These are phyloP conservation scores for Acarospora socialis DNA, from an alignment of 2,329 filamentous ascomycete species.

Conservation along the genomic window DNA sequence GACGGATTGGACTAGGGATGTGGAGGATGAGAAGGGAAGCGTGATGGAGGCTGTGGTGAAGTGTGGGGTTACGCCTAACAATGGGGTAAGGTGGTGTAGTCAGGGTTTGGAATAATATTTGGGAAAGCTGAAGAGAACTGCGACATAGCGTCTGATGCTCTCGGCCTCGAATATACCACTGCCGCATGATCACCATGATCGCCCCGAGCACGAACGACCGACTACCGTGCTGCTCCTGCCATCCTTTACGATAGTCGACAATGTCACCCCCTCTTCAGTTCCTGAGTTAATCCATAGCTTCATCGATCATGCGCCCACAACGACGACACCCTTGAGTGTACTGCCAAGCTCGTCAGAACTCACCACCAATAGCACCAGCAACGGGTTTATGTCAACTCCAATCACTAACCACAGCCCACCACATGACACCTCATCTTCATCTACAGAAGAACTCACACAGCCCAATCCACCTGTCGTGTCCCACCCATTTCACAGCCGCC, in stretches of 20 bases:
- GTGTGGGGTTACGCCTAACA: conserved; percentile 26
- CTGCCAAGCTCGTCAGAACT: conserved; percentile 14
- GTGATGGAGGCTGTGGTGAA: conserved; percentile 62
- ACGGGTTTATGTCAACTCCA: background rate
- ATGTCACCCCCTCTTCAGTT: conserved; percentile 63
- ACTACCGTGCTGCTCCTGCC: conserved; percentile 76
- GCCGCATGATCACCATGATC: conserved; percentile 46
- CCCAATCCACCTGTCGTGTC: conserved; percentile 11
- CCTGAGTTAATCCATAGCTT: conserved; percentile 56
- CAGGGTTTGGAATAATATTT: background rate
- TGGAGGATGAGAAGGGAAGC: conserved; percentile 73
- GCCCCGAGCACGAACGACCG: conserved; percentile 49
- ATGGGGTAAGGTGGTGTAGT: conserved; percentile 24
- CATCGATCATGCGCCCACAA: conserved; percentile 61
- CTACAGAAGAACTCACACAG: too few relatives aligned
- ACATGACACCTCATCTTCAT: too few relatives aligned
- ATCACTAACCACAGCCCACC: background rate
- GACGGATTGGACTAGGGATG: conserved; percentile 83
- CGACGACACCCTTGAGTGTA: conserved; percentile 44
- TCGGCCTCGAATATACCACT: conserved; percentile 85
- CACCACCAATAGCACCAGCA: conserved; percentile 2
- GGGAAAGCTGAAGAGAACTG: conserved; percentile 9
- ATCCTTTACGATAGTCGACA: conserved; percentile 67
- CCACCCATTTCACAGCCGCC: conserved; percentile 39
- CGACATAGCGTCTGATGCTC: conserved; percentile 68